Conservation (phyloP, 116 monocot species). For the Papilionanthe hybrid region DNA sequence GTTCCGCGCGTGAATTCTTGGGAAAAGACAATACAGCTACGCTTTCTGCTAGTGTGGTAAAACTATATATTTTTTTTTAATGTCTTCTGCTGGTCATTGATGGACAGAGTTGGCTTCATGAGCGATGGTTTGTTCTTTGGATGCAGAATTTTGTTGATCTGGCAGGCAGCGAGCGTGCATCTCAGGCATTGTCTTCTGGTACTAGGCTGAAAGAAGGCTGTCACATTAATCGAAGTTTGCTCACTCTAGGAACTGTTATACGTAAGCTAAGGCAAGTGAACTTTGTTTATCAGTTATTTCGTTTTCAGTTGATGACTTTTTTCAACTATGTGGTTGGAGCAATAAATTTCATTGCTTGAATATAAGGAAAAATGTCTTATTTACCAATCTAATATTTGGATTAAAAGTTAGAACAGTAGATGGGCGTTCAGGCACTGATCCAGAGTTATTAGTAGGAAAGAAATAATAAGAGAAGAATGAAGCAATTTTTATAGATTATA, state of each 20-base stretch:
- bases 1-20: constrained; percentile 68
- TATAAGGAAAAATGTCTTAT: neutral
- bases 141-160: constrained; percentile 95
- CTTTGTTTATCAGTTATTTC: neutral
- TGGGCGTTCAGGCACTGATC: neutral
- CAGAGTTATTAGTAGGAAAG: neutral
- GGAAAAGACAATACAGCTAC: constrained; percentile 55
- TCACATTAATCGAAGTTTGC: constrained; percentile 94
- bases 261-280: constrained; percentile 81
- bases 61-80: constrained; percentile 11
- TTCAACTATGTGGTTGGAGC: neutral
- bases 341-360: neutral
- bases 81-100: neutral
- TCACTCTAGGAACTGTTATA: constrained; percentile 92
- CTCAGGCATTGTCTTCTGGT: constrained; percentile 85
- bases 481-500: neutral
- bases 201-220: constrained; percentile 92
- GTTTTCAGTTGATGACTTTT: neutral
- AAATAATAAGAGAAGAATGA: neutral
- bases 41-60: constrained; percentile 83
- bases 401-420: neutral
- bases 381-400: neutral
- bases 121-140: constrained; percentile 10
- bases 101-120: neutral
- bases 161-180: constrained; percentile 98